A percentile compares a stretch with the other conserved stretches of the same genome.
Conservation (phyloP, 306 rosid genomes). For the Rubus idaeus region DNA sequence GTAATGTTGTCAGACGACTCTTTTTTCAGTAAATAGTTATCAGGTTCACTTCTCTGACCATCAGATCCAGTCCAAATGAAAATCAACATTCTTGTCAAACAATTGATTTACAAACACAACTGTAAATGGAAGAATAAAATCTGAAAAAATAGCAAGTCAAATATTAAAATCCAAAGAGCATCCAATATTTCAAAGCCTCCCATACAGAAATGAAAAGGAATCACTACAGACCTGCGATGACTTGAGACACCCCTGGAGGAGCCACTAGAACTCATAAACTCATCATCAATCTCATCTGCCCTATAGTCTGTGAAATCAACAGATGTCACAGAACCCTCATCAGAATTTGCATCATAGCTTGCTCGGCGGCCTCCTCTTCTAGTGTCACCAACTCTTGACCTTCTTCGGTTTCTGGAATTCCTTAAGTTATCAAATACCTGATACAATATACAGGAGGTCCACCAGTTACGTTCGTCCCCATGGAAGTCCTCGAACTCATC, state of each 20-base stretch:
- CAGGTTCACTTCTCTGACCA: neutral
- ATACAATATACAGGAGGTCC: conserved; percentile 94
- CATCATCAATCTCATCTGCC: conserved; percentile 73
- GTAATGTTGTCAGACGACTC: neutral
- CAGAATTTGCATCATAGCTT: conserved; percentile 81
- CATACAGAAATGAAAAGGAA: neutral
- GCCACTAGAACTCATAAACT: conserved; percentile 54
- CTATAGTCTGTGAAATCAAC: conserved; percentile 65
- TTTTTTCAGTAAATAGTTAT: neutral
- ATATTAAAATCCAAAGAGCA: neutral
- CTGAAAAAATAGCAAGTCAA: neutral
- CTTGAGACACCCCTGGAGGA: conserved; percentile 58
- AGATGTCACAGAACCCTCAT: conserved; percentile 79
- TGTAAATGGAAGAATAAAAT: neutral
- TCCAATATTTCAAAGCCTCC: neutral
- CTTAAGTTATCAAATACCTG: conserved; percentile 87
- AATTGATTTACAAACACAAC: neutral
- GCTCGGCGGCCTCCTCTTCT: conserved; percentile 67
- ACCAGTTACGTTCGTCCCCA: conserved; percentile 87
- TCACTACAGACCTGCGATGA: conserved; percentile 61
- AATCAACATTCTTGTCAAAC: neutral
- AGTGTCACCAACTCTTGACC: conserved; percentile 62
- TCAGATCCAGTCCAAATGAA: neutral
- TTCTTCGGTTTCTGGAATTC: conserved; percentile 82
- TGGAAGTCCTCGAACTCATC: conserved; percentile 90